phyloP scores from a whole-genome alignment of 495 filamentous ascomycete species.

The Arthonia radiata region DNA sequence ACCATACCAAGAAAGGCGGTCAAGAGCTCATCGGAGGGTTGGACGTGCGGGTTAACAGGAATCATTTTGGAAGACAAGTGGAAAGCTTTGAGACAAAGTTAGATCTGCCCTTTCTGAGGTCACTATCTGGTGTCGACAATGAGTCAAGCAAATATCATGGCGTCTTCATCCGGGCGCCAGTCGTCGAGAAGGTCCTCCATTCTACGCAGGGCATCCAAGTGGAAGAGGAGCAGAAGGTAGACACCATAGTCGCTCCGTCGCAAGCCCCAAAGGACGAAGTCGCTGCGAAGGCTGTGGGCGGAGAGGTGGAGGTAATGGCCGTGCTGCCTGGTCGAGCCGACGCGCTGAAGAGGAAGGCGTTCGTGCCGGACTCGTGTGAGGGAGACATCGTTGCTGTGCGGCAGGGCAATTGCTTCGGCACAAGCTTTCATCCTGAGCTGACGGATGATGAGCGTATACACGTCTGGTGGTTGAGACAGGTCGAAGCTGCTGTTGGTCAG shows the following conservation, averaged over 20 bases:
- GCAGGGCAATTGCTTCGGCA: conserved; percentile 88
- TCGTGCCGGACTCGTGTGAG: conserved; percentile 21
- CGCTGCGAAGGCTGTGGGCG: conserved; percentile 6
- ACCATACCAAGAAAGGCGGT: too few relatives aligned
- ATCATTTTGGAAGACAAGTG: conserved; percentile 82
- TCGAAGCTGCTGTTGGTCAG: conserved; percentile 17
- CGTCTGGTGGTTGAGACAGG: conserved; percentile 72
- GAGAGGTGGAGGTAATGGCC: conserved; percentile 32
- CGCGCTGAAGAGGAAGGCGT: conserved; percentile 12
- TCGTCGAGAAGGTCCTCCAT: conserved; percentile 62
- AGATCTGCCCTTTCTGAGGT: conserved; percentile 41
- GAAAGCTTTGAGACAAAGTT: conserved; percentile 75
- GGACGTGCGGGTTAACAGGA: conserved; percentile 77
- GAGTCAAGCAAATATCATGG: conserved; percentile 33
- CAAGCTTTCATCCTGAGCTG: conserved; percentile 89
- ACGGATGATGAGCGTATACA: conserved; percentile 79
- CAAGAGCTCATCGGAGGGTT: conserved; percentile 85
- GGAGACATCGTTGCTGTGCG: conserved; percentile 74
- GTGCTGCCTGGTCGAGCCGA: conserved; percentile 21
- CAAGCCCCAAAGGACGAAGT: conserved; percentile 9
- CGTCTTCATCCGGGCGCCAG: conserved; percentile 83
- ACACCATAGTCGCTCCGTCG: conserved; percentile 44
- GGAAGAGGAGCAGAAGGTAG: conserved; percentile 23
- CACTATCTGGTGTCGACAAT: conserved; percentile 1
- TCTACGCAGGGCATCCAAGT: conserved; percentile 21